Conservation (phyloP, 2,329 filamentous ascomycete genomes). For the Sclerotinia borealis region DNA sequence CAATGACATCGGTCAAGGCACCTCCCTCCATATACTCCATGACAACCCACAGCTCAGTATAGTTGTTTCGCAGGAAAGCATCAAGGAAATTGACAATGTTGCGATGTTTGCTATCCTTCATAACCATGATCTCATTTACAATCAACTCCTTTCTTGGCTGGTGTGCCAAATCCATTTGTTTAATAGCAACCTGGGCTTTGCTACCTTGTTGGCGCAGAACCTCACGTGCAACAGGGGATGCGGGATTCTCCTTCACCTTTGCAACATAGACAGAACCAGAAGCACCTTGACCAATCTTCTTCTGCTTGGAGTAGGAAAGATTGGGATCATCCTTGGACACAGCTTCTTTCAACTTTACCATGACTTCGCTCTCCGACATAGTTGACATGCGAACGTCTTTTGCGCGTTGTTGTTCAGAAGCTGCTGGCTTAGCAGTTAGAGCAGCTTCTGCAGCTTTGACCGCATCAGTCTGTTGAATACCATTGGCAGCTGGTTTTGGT, state of each 20-base stretch:
- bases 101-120: conserved; percentile 97
- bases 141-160: conserved; percentile 97
- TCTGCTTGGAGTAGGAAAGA: conserved; percentile 96
- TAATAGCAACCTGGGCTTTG: conserved; percentile 90
- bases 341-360: conserved; percentile 89
- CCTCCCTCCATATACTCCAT: conserved; percentile 99
- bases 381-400: conserved; percentile 98
- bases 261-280: conserved; percentile 98
- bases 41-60: conserved; percentile 95
- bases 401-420: conserved; percentile 66
- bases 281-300: conserved; percentile 98
- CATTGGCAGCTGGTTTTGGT: conserved; percentile 50
- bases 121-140: conserved; percentile 99
- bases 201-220: conserved; percentile 73
- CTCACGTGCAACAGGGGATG: conserved; percentile 72
- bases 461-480: conserved; percentile 49
- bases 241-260: conserved; percentile 82
- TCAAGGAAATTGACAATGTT: conserved; percentile 99
- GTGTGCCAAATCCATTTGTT: conserved; percentile 98
- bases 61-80: conserved; percentile 91
- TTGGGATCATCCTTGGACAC: conserved; percentile 95
- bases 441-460: conserved; percentile 88
- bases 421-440: conserved; percentile 72
- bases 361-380: conserved; percentile 95
- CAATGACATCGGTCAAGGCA: conserved; percentile 95